These are phyloP conservation scores for Kwoniella dendrophila DNA, from an alignment of 768 basidiomycete genomes.

Conservation along the genomic window DNA sequence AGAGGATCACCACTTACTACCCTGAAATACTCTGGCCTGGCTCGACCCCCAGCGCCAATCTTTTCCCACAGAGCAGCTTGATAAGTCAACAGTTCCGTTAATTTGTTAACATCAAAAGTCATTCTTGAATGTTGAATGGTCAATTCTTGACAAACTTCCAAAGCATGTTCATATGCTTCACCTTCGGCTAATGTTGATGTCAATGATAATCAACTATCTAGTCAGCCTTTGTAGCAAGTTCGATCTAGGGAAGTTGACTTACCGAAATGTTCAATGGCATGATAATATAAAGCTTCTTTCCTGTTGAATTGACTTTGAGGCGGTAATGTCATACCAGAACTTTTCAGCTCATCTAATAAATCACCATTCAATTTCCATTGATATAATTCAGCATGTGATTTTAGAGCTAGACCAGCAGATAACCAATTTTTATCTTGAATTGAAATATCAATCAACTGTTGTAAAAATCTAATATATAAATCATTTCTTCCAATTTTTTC, in stretches of 20 bases:
- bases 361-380: constrained; percentile 68
- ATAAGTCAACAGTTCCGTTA: constrained; percentile 82
- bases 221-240: background rate
- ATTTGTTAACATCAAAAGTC: constrained; percentile 85
- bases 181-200: constrained; percentile 69
- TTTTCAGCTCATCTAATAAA: constrained; percentile 29
- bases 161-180: constrained; percentile 94
- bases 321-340: constrained; percentile 67
- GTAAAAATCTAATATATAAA: constrained; percentile 94
- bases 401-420: constrained; percentile 81
- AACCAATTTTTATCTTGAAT: constrained; percentile 38
- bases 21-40: constrained; percentile 89
- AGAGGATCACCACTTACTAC: constrained; percentile 59
- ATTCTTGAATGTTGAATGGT: constrained; percentile 83
- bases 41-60: constrained; percentile 73
- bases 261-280: constrained; percentile 94
- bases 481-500: constrained; percentile 86
- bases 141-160: constrained; percentile 90
- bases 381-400: constrained; percentile 89
- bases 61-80: constrained; percentile 85
- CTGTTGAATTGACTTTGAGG: constrained; percentile 92
- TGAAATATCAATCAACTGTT: constrained; percentile 74
- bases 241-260: constrained; percentile 31
- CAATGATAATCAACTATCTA: constrained; percentile 3
- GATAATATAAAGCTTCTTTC: constrained; percentile 85